Evolutionary conservation across 2,329 filamentous ascomycete genomes (phyloP), one percentile per base, ranked within the genome.

Genomic region (Endocalyx cinctus): DNA sequence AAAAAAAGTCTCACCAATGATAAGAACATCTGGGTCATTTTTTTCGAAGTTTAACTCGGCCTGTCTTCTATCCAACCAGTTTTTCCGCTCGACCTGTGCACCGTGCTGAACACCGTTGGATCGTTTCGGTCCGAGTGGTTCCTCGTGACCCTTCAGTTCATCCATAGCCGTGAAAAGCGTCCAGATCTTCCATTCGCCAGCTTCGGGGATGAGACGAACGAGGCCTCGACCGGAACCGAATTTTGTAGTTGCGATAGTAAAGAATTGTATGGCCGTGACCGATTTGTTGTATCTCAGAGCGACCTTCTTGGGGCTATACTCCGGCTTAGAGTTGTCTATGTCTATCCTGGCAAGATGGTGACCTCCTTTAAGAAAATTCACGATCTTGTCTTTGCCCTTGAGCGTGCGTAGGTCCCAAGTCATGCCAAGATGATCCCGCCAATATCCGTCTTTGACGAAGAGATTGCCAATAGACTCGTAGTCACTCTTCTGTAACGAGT

Each of bases 341-440:
- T 56, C 62, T 7, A 70, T 48, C 10, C 63, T 59, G 37, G 12
- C 61, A 27, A 33, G 51, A 17, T 57, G 43, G 17, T 60, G 52
- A 10, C 47, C 48, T 4, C 34, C 37, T 5, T 55, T 39, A 45
- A 66, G 43, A 42, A 54, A 56, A 3, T 48, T 31, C 32, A 49
- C 25, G 27, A 74, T 67, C 18, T 58, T 60, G 31, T 63, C 42
- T 29, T 54, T 49, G 10, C 67, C 66, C 41, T 70, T 66, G n/a
- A 72, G 46, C 0, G 76, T 80, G 22, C 64, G 70, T 16, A 77
- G 62, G 20, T 74, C 66, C 67, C 74, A 78, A 0, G 70, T 68
- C 8, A 79, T 47, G 6, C 61, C 67, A 4, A 80, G 63, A 34
- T 79, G 70, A 46, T 81, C 77, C 23, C 75, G 62, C 74, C 74